phyloP scores from a whole-genome alignment of 305 asterid species.

The Vinca major region DNA sequence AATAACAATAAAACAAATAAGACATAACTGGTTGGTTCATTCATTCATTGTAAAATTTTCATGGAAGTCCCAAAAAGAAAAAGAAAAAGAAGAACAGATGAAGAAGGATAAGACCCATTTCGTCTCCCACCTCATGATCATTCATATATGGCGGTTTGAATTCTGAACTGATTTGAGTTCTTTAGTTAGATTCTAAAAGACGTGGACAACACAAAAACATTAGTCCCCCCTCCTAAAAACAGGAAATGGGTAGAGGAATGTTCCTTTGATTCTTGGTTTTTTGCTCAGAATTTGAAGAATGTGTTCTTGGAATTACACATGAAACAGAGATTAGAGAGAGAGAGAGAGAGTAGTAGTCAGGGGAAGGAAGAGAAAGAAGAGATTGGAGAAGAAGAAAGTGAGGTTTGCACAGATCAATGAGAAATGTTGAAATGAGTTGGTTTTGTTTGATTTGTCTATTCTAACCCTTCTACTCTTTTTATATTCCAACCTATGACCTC shows the following conservation, averaged over 20 bases:
- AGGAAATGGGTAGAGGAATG: neutral
- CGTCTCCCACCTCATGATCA: conserved; percentile 24
- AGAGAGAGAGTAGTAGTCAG: neutral
- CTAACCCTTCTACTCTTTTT: neutral
- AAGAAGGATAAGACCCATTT: neutral
- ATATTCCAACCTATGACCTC: neutral
- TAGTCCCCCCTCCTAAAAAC: no score
- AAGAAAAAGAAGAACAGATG: no score
- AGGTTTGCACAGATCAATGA: no score
- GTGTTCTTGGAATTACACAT: conserved; percentile 10
- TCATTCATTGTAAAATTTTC: neutral
- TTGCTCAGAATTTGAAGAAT: conserved; percentile 10
- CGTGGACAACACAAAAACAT: neutral
- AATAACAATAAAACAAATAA: no score
- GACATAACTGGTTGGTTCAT: no score
- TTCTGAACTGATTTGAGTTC: conserved; percentile 6
- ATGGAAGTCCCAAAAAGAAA: neutral
- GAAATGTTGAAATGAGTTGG: conserved; percentile 10
- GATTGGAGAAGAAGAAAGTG: neutral
- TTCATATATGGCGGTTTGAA: conserved; percentile 2
- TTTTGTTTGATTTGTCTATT: neutral
- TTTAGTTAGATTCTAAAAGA: neutral
- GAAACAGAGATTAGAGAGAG: neutral
- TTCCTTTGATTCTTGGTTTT: neutral
- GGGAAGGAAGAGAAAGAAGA: neutral